Base-by-base conservation (phyloP, 2,329 filamentous ascomycete genomes). In the Mollisiaceae sp. region DNA sequence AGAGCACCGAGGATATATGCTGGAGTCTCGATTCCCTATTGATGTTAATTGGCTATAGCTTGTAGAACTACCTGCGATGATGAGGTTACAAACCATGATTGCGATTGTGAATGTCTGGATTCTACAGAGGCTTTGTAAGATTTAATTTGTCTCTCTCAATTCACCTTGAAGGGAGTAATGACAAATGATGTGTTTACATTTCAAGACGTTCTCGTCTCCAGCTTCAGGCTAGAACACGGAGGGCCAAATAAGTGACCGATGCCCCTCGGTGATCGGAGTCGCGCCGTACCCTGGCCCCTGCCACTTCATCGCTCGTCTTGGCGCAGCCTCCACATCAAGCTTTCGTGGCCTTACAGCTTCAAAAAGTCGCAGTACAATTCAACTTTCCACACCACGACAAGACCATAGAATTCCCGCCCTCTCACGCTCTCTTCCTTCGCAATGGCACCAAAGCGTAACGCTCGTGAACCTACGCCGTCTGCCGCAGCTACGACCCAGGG, bases 1-100 rank as follows among this genome's bases (percentile, higher is more conserved):
- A 98, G 84, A 69, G 88, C 84, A 67, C 91, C 92, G 75, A 98
- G 88, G 74, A 91, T 77, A 78, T 90, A 92, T 69, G 94, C 93
- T 75, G 92, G 88, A 75, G 81, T 84, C 72, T 84, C 80, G 69
- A 84, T 79, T 68, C 75, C 76, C 74, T 75, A 24, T 14, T 54
- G 4, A 32, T 35, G 32, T 50, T 47, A 1, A 1, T 43, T 32
- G n/a, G 35, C 18, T 20, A 4, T 50, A 9, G 6, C n/a, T 45
- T 45, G n/a, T 8, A n/a, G n/a, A n/a, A n/a, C n/a, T n/a, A 18
- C 43, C 20, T 22, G n/a, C 52, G 2, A 35, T 32, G 11, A 45
- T 4, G 20, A 52, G 22, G 43, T 32, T 39, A 59, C 50, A 32
- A 18, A 57, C 55, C 55, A 57, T 57, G 15, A 8, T 57, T 57